Evolutionary conservation across 1,139 yeast species (phyloP).

Genomic region (Arxiozyma bovina): DNA sequence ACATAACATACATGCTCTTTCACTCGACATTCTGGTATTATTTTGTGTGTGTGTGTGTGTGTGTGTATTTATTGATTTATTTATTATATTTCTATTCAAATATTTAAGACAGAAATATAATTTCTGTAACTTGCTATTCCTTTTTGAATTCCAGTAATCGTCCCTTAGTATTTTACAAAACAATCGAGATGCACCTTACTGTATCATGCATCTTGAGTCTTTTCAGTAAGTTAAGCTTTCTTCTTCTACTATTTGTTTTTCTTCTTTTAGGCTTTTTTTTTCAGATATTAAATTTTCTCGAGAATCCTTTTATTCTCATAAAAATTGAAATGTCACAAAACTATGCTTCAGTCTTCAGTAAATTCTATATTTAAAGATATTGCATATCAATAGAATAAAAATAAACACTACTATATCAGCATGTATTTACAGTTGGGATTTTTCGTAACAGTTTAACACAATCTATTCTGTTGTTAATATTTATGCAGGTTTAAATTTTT

Average conservation of each 20-base stretch:
- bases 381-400: too few relatives aligned
- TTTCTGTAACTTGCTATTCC: too few relatives aligned
- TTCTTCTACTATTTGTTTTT: background rate
- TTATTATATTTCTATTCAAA: background rate
- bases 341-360: background rate
- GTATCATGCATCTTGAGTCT: background rate
- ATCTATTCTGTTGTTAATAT: too few relatives aligned
- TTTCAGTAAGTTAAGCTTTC: background rate
- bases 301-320: background rate
- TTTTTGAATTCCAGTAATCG: too few relatives aligned
- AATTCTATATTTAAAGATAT: too few relatives aligned
- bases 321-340: background rate
- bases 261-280: background rate
- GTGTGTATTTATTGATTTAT: background rate
- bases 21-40: constrained; percentile 26
- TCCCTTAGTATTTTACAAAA: too few relatives aligned
- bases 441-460: too few relatives aligned
- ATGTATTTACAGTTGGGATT: too few relatives aligned
- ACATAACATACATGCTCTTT: constrained; percentile 96
- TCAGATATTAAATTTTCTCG: background rate
- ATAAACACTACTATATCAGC: background rate
- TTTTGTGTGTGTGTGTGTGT: background rate
- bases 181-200: background rate
- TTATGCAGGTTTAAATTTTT: too few relatives aligned
- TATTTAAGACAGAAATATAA: background rate